A percentile compares a stretch with the other conserved stretches of the same genome.
These are phyloP conservation scores for Curvularia spicifera DNA, from an alignment of 2,329 filamentous ascomycete genomes.

Conservation along the genomic window DNA sequence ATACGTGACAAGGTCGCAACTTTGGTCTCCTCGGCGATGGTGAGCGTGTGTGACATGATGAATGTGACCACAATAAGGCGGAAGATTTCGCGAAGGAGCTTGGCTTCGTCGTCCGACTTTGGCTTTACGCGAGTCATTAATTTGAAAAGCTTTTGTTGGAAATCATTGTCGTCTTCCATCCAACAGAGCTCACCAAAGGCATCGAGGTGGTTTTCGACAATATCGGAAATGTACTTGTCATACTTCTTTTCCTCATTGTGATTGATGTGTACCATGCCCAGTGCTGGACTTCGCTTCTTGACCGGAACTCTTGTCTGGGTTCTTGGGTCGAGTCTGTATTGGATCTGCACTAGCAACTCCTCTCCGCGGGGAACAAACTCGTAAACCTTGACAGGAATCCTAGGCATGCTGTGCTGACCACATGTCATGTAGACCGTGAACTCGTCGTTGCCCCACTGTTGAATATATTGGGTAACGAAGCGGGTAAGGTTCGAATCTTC, in stretches of 20 bases:
- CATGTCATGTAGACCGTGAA: conserved; percentile 54
- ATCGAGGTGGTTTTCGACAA: conserved; percentile 51
- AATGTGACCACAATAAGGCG: conserved; percentile 57
- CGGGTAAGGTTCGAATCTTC: conserved; percentile 52
- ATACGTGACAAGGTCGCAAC: conserved; percentile 48
- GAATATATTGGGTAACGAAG: conserved; percentile 49
- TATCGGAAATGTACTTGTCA: conserved; percentile 53
- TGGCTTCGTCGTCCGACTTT: conserved; percentile 50
- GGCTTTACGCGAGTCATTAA: conserved; percentile 50
- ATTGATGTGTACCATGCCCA: conserved; percentile 56
- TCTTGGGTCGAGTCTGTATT: conserved; percentile 50
- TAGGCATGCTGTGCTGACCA: conserved; percentile 51
- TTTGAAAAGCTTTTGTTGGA: conserved; percentile 52
- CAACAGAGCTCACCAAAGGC: conserved; percentile 54
- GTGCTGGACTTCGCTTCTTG: conserved; percentile 53
- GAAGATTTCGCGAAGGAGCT: conserved; percentile 53
- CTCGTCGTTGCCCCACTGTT: conserved; percentile 45
- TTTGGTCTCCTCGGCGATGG: conserved; percentile 51
- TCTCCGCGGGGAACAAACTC: conserved; percentile 54
- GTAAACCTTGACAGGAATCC: conserved; percentile 54
- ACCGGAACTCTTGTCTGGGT: conserved; percentile 42
- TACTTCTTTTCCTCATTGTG: conserved; percentile 53
- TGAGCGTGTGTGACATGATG: conserved; percentile 58
- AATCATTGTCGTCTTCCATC: conserved; percentile 55
- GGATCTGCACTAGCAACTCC: conserved; percentile 51